Base-by-base conservation (phyloP, 371 early-diverging fungal species). In the Rhizopus stolonifer region DNA sequence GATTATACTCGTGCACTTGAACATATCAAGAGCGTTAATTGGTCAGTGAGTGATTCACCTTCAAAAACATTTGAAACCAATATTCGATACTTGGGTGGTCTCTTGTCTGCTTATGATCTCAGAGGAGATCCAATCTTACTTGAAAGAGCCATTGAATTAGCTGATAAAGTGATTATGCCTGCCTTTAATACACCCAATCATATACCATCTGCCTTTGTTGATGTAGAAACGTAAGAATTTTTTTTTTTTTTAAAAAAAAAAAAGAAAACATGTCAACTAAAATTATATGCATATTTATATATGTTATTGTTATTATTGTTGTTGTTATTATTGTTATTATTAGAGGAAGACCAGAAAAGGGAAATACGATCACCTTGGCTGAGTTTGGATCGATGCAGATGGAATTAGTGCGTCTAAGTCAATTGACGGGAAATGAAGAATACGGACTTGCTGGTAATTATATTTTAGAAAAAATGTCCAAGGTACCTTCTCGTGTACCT, bases 371-470 rank as follows among this genome's bases (percentile, higher is more conserved):
- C 36, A 87, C 76, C 18, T 46, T 95, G 13, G 94, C 96, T 3
- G 95, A 95, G 61, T 93, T 89, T 23, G 89, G 94, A 6, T 89
- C 94, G 0, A 58, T 96, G 33, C 82, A 94, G 53, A 61, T 98
- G 15, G 99, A 98, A 64, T 85, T 93, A 61, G 91, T 89, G 36
- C 80, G 85, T 22, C 68, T 98, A 22, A 79, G 83, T 18, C 81
- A 91, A 49, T 47, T 95, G n/a, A 92, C 91, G 3, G 83, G 83
- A 2, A 70, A 91, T 52, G 58, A 70, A 6, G 71, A 64, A 44
- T 95, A 92, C 67, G 83, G 81, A 46, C 58, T 71, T 40, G 61
- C 72, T 3, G 89, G 83, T 8, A 85, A 91, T 60, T 62, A 74
- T 11, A 83, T 90, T 4, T 79, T 85, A 52, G 60, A 79, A 31